Evolutionary conservation across 1,284 basidiomycete genomes (phyloP).

Genomic region (Heterobasidion irregulare): DNA sequence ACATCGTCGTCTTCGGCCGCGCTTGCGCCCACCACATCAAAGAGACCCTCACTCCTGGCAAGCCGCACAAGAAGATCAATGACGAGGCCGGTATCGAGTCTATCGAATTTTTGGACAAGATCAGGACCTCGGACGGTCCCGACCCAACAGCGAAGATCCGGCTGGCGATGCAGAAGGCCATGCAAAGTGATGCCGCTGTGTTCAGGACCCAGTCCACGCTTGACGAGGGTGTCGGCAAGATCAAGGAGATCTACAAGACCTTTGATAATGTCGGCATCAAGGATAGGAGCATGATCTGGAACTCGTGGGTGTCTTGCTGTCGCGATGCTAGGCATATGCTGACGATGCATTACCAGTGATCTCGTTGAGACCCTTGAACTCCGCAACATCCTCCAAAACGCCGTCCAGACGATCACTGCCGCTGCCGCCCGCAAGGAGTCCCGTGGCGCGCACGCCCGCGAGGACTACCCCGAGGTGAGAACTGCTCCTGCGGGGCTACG

Average conservation of each 20-base stretch:
- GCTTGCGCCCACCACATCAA: slow-evolving; percentile 98
- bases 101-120: slow-evolving; percentile 87
- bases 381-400: slow-evolving; percentile 91
- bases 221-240: slow-evolving; percentile 88
- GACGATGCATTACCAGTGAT: slow-evolving; percentile 46
- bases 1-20: slow-evolving; percentile 99
- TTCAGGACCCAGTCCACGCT: slow-evolving; percentile 89
- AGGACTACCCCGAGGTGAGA: slow-evolving; percentile 85
- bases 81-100: slow-evolving; percentile 84
- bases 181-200: slow-evolving; percentile 92
- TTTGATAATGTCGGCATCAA: slow-evolving; percentile 92
- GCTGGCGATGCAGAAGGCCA: slow-evolving; percentile 96
- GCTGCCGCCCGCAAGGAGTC: slow-evolving; percentile 97
- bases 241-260: slow-evolving; percentile 80
- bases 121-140: slow-evolving; percentile 78
- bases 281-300: slow-evolving; percentile 99
- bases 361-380: slow-evolving; percentile 96
- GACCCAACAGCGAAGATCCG: slow-evolving; percentile 88
- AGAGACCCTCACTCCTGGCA: slow-evolving; percentile 84
- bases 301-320: slow-evolving; percentile 57
- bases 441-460: slow-evolving; percentile 95
- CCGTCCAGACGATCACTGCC: slow-evolving; percentile 91
- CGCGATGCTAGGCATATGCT: not conserved
- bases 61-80: slow-evolving; percentile 85
- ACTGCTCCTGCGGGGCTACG: not conserved